Conservation (phyloP, 768 basidiomycete species). For the Naganishia vishniacii region DNA sequence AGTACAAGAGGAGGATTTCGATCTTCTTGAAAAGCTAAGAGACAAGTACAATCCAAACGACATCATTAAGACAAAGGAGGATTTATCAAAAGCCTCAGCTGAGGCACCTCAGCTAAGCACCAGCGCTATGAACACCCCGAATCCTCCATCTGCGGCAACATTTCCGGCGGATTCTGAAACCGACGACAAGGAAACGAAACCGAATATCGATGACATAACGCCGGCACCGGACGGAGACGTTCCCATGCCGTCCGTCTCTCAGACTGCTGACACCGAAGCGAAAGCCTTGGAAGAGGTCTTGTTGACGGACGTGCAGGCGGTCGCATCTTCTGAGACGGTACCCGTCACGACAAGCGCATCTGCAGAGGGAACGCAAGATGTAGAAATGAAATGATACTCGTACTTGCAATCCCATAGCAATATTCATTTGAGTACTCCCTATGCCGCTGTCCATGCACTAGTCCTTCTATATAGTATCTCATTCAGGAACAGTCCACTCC, state of each 20-base stretch:
- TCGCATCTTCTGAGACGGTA: too few relatives aligned
- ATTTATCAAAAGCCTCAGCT: not conserved
- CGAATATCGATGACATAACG: not conserved
- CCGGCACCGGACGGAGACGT: not conserved
- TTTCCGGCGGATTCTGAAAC: slow-evolving; percentile 4
- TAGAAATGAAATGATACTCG: slow-evolving; percentile 15
- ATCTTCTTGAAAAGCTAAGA: slow-evolving; percentile 12
- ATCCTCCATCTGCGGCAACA: slow-evolving; percentile 1
- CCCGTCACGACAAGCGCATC: not conserved
- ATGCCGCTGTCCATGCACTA: too few relatives aligned
- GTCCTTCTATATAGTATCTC: too few relatives aligned
- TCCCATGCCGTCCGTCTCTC: not conserved
- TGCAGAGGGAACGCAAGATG: not conserved
- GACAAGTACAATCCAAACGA: slow-evolving; percentile 15
- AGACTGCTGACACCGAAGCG: too few relatives aligned
- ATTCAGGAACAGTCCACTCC: too few relatives aligned
- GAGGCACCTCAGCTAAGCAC: not conserved
- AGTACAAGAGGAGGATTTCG: slow-evolving; percentile 9
- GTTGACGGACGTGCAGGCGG: not conserved
- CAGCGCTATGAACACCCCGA: slow-evolving; percentile 5
- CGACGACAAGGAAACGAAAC: slow-evolving; percentile 1
- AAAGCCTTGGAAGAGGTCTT: not conserved
- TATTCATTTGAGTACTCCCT: too few relatives aligned
- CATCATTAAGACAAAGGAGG: not conserved
- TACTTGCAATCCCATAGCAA: not conserved